Base-by-base conservation (phyloP, 1,284 basidiomycete species). In the Volvariella volvacea region DNA sequence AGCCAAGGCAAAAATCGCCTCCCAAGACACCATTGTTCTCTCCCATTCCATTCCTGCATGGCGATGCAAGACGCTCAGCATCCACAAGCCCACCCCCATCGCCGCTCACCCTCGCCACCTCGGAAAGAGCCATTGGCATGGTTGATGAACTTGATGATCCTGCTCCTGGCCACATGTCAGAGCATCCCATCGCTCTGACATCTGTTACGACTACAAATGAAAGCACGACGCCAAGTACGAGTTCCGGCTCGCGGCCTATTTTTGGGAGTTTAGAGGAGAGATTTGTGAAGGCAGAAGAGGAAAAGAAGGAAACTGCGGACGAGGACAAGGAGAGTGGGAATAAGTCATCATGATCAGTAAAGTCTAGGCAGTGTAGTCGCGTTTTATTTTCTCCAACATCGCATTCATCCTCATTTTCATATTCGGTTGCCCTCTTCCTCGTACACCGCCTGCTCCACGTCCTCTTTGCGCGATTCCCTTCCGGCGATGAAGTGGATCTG, bases 61-160 rank as follows among this genome's bases (percentile, higher is more conserved):
- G 80, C 45, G 86, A 87, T 59, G 83, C 80, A 16, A 73, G 86
- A 47, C 75, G 80, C 42, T 86, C 83, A 16, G 80, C 76, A 56
- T 85, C 84, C 33, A 79, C 72, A 42, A 88, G 83, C 54, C 85
- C 86, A 9, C 83, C 83, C 22, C 81, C 83, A 28, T 86, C 83
- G 19, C 86, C 84, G 12, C 63, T 88, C 17, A 63, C 71, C 17
- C 67, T 87, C 21, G 66, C 67, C 6, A 57, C 68, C 2, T 55
- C 58, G 3, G 58, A 54, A 32, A 75, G 74, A 53, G 74, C 68
- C 2, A 60, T 90, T 12, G 87, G 88, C 0, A 66, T 89, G 14
- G 86, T 90, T 16, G 88, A 90, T 52, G 88, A 90, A 58, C 63
- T 90, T 50, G 88, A 90, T 53, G 83, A 89, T 60, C 87, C 87